A percentile compares a stretch with the other conserved stretches of the same genome.
Conservation (phyloP, 164 flowering plant genomes). For the Warburgia ugandensis region DNA sequence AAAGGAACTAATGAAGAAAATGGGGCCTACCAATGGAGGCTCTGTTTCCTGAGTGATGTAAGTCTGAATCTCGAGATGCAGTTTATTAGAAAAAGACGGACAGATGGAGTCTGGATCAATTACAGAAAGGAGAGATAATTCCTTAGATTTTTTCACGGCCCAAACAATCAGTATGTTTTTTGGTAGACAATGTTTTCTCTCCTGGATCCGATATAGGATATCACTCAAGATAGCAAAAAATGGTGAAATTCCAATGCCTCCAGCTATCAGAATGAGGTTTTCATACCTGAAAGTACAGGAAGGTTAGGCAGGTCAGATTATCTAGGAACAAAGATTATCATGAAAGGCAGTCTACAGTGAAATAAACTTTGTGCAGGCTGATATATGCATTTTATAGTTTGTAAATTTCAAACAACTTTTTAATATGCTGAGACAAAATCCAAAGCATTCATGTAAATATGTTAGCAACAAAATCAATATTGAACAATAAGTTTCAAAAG, state of each 20-base stretch:
- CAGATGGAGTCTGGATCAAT: constrained; percentile 48
- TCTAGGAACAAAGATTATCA: not conserved
- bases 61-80: constrained; percentile 54
- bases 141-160: constrained; percentile 74
- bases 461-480: not conserved
- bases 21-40: constrained; percentile 51
- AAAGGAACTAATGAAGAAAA: not conserved
- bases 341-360: too few species aligned
- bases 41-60: constrained; percentile 76
- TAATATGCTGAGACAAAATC: too few species aligned
- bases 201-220: constrained; percentile 54
- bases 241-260: constrained; percentile 94
- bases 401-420: not conserved
- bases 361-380: too few species aligned
- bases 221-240: constrained; percentile 88
- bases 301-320: not conserved
- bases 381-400: not conserved
- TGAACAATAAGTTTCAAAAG: not conserved
- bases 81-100: constrained; percentile 38
- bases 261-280: constrained; percentile 79
- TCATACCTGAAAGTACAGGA: constrained; percentile 49
- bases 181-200: constrained; percentile 50
- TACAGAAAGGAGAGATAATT: constrained; percentile 64
- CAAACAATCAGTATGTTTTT: constrained; percentile 59
- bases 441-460: not conserved